Evolutionary conservation across 257 asterid genomes (phyloP).

Genomic region (Nicotiana paniculata): DNA sequence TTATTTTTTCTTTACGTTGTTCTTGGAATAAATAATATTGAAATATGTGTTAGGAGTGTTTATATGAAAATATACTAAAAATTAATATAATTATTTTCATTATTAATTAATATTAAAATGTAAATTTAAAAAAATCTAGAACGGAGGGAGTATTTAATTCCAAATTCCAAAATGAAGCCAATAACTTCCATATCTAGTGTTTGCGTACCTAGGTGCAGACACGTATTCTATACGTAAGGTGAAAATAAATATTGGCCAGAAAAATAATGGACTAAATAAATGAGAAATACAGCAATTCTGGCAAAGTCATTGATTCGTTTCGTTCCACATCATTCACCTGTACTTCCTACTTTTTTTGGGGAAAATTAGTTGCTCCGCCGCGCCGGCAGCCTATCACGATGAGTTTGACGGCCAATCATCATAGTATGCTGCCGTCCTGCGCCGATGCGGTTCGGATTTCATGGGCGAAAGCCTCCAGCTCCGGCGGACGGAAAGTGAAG

Average conservation of each 20-base stretch:
- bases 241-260: conserved; percentile 2
- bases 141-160: too few relatives aligned
- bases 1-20: too few relatives aligned
- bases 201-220: conserved; percentile 1
- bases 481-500: conserved; percentile 9
- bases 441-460: conserved; percentile 2
- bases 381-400: not conserved
- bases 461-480: not conserved
- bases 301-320: not conserved
- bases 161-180: not conserved
- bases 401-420: conserved; percentile 10
- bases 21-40: too few relatives aligned
- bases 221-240: not conserved
- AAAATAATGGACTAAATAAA: not conserved
- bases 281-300: not conserved
- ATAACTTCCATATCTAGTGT: not conserved
- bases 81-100: too few relatives aligned
- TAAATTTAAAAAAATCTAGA: too few relatives aligned
- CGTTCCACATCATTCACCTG: not conserved
- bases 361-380: not conserved
- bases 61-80: too few relatives aligned
- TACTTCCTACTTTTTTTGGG: not conserved
- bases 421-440: not conserved
- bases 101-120: too few relatives aligned
- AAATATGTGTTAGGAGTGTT: too few relatives aligned